These are phyloP conservation scores for Nakaseomyces delphensis DNA, from an alignment of 1,139 yeast species.

Conservation along the genomic window DNA sequence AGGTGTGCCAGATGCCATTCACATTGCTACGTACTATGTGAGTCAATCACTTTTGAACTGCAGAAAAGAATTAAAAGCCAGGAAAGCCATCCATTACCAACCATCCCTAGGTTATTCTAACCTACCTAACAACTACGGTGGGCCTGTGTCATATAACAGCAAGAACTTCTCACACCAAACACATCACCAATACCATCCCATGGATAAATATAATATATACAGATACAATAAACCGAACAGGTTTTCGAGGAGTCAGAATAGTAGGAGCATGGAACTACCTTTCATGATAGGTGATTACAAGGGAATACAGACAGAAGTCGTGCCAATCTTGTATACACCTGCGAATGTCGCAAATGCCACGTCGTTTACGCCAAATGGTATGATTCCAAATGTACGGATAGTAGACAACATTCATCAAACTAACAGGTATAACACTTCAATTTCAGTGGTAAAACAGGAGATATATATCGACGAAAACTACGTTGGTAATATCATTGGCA, in stretches of 20 bases:
- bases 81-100: slow-evolving; percentile 52
- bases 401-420: slow-evolving; percentile 19
- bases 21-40: slow-evolving; percentile 70
- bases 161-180: slow-evolving; percentile 15
- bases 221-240: slow-evolving; percentile 10
- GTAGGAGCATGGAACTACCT: not conserved
- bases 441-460: slow-evolving; percentile 41
- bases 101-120: slow-evolving; percentile 40
- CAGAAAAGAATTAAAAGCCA: slow-evolving; percentile 43
- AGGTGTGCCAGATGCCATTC: slow-evolving; percentile 85
- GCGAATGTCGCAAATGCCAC: slow-evolving; percentile 24
- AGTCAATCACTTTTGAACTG: slow-evolving; percentile 59
- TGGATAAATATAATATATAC: slow-evolving; percentile 17
- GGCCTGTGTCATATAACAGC: slow-evolving; percentile 2
- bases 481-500: slow-evolving; percentile 82
- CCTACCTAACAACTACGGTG: slow-evolving; percentile 16
- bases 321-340: slow-evolving; percentile 17
- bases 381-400: slow-evolving; percentile 25
- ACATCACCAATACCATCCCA: slow-evolving; percentile 23
- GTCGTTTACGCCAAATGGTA: slow-evolving; percentile 22
- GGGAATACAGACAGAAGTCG: not conserved
- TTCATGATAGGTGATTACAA: not conserved
- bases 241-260: not conserved
- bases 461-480: slow-evolving; percentile 65
- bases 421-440: slow-evolving; percentile 13